phyloP scores from a whole-genome alignment of 257 asterid species.

The Plectranthus barbatus region DNA sequence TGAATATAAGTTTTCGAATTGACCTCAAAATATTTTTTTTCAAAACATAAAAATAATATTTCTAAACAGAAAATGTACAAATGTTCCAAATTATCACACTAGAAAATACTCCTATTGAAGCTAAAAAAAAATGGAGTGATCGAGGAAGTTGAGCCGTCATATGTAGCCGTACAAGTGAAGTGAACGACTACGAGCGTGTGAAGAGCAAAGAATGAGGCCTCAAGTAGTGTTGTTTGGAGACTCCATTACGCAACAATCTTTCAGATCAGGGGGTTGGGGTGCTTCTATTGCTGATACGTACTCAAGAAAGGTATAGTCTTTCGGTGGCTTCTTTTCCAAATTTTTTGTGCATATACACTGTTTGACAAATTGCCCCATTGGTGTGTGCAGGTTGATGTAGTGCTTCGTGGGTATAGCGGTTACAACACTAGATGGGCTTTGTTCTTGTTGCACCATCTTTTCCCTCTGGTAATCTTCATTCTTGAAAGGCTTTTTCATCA shows the following conservation, averaged over 20 bases:
- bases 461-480: slow-evolving; percentile 55
- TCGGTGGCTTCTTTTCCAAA: too few relatives aligned
- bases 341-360: neutral
- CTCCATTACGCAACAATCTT: slow-evolving; percentile 76
- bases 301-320: slow-evolving; percentile 54
- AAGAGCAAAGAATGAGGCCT: slow-evolving; percentile 51
- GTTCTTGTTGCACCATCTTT: slow-evolving; percentile 76
- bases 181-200: neutral
- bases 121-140: too few relatives aligned
- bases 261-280: slow-evolving; percentile 87
- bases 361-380: neutral
- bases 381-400: slow-evolving; percentile 57
- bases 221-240: slow-evolving; percentile 79
- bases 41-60: too few relatives aligned
- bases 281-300: slow-evolving; percentile 72
- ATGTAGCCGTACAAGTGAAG: neutral
- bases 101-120: too few relatives aligned
- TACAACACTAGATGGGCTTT: slow-evolving; percentile 93
- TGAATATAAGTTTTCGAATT: too few relatives aligned
- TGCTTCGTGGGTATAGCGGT: slow-evolving; percentile 91
- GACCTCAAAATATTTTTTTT: too few relatives aligned
- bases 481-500: neutral
- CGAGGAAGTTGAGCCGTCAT: too few relatives aligned
- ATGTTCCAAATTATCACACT: too few relatives aligned
- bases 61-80: too few relatives aligned